Base-by-base conservation (phyloP, 2,329 filamentous ascomycete genomes). In the Penicillium digitatum region DNA sequence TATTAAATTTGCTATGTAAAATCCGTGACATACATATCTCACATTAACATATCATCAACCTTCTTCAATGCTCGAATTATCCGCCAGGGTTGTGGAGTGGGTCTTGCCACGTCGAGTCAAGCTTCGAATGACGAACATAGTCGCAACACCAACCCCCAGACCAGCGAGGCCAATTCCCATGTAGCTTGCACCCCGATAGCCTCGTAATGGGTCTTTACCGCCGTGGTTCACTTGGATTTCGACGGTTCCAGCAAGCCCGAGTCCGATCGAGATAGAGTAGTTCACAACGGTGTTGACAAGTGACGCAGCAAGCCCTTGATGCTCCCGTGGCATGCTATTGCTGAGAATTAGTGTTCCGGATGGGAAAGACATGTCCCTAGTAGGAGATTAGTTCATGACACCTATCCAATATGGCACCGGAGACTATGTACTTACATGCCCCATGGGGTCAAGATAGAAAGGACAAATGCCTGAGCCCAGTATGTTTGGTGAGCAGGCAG, bases 291-390 rank as follows among this genome's bases (percentile, higher is more conserved):
- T 87, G 56, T 80, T 83, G 29, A 87, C 82, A 3, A 88, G 69
- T 27, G 79, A 83, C 0, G 77, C 79, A 1, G 79, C 78, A 24
- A 81, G 72, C 14, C 81, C 81, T 62, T 83, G 80, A 43, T 80
- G 74, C 48, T 78, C 67, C 24, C 72, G 71, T 0, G 71, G 64
- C 54, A 80, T 74, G 2, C 72, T 72, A 62, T 87, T 80, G 46
- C 79, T 82, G 7, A 89, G 72, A n/a, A 88, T 79, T 9, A 87
- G 67, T 0, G 79, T 85, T 0, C 81, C 83, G 0, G 84, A 81
- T 0, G 86, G 86, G 61, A 86, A 87, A 2, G 78, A 82, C 77
- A 87, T 86, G 66, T 89, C 84, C 81, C 85, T 83, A 5, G 80
- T 18, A 16, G 12, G 22, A 18, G 16, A 18, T 59, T 42, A 59